Base-by-base conservation (phyloP, 2,329 filamentous ascomycete species). In the Colletotrichum paranaense region DNA sequence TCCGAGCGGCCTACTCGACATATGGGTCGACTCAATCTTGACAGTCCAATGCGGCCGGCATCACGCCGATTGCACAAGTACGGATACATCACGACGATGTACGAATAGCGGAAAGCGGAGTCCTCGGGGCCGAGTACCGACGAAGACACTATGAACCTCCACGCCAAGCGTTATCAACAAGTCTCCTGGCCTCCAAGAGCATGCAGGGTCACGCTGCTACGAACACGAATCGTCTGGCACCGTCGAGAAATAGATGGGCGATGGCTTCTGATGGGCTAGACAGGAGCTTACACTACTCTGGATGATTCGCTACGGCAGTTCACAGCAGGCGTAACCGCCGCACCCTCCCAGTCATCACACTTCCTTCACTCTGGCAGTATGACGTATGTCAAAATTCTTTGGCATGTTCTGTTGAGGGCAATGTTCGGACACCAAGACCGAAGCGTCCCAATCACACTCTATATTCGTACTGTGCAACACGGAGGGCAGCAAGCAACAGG, bases 81-180 rank as follows among this genome's bases (percentile, higher is more conserved):
- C 16, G 38, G 6, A 42, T 42, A 38, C 28, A 58, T 26, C 64
- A 49, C 57, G n/a, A 52, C 58, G 12, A 42, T 30, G 52, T 38
- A 59, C 53, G 38, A 59, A 7, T 26, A 65, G 22, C 46, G 35
- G 66, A 73, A 65, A 70, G 70, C 60, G 67, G 67, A 35, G 64
- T 65, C 70, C 24, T 70, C 67, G 70, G 67, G 70, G 60, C 67
- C 70, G 70, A 65, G 55, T 65, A 60, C 67, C 70, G 67, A 70
- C 46, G 26, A 35, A 46, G 56, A 26, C 12, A 53, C 35, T 38
- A 24, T 12, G 46, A 58, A 30, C 28, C 24, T 8, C 12, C 32
- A 53, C 53, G 70, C 66, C 60, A 73, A 70, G 60, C 66, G 59
- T 26, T 24, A 28, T 22, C 42, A 55, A 38, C 19, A 46, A 60